A percentile compares a stretch with the other conserved stretches of the same genome.
Conservation (phyloP, 2,329 filamentous ascomycete genomes). For the Arthrobotrys conoides region DNA sequence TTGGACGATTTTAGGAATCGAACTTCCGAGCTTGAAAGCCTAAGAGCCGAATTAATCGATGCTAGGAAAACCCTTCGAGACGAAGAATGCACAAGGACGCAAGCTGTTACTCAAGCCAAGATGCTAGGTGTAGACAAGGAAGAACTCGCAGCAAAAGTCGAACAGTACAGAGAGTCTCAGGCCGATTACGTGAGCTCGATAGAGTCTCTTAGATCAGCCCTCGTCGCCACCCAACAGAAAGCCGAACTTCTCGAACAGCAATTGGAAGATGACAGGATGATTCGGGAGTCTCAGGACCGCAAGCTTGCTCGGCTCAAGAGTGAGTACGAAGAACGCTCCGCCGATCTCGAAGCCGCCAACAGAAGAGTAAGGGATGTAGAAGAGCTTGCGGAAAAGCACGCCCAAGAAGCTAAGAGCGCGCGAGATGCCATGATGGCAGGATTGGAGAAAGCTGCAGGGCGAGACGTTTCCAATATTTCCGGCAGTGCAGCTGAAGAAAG, state of each 20-base stretch:
- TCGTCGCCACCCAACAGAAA: constrained; percentile 84
- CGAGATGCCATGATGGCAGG: constrained; percentile 85
- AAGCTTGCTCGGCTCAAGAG: constrained; percentile 82
- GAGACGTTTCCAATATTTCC: constrained; percentile 67
- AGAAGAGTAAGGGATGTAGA: constrained; percentile 86
- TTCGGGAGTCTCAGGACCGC: constrained; percentile 80
- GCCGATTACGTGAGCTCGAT: constrained; percentile 81
- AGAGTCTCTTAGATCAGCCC: constrained; percentile 80
- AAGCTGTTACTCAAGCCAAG: constrained; percentile 81
- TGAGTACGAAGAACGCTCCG: constrained; percentile 84
- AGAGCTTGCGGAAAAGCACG: constrained; percentile 87
- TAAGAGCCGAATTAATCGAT: constrained; percentile 87
- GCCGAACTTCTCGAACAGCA: constrained; percentile 82
- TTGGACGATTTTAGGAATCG: constrained; percentile 87
- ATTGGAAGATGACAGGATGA: constrained; percentile 83
- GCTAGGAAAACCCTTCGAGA: constrained; percentile 83
- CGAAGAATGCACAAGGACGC: constrained; percentile 81
- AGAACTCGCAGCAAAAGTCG: constrained; percentile 78
- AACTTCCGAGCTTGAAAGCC: constrained; percentile 84
- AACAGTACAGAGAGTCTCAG: constrained; percentile 76
- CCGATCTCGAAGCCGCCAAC: constrained; percentile 81
- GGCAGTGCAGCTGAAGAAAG: constrained; percentile 75
- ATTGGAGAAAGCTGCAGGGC: constrained; percentile 78
- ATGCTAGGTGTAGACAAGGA: constrained; percentile 88
- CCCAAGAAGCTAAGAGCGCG: constrained; percentile 87